Percentiles rank a stretch among this genome's conserved stretches.
Evolutionary conservation across 73 alveolate species (phyloP).

Genomic region (Paramecium sonneborni): DNA sequence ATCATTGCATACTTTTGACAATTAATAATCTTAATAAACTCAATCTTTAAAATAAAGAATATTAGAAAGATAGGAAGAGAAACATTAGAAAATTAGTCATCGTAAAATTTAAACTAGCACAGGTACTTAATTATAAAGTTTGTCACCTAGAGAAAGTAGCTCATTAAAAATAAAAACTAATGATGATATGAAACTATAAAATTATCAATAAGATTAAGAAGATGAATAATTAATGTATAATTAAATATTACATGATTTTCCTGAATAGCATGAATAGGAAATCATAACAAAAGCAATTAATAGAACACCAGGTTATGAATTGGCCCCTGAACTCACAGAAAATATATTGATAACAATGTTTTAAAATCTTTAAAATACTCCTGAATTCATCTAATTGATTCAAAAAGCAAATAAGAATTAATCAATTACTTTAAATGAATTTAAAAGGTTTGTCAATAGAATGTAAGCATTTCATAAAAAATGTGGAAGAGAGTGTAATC

Average conservation of each 20-base stretch:
- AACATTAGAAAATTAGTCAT: background rate
- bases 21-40: background rate
- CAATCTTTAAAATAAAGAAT: background rate
- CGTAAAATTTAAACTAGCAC: background rate
- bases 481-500: conserved; percentile 52
- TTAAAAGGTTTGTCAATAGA: conserved; percentile 24
- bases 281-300: background rate
- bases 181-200: background rate
- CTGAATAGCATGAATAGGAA: background rate
- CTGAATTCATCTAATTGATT: background rate
- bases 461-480: conserved; percentile 38
- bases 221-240: background rate
- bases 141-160: background rate
- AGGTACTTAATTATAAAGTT: background rate
- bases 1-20: background rate
- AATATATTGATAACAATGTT: background rate
- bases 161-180: background rate
- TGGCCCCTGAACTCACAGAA: background rate
- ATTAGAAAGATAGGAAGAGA: background rate
- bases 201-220: background rate
- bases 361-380: background rate
- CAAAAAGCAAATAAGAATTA: background rate
- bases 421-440: background rate
- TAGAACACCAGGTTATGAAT: conserved; percentile 20
- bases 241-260: background rate